phyloP scores from a whole-genome alignment of 306 rosid genomes.

The Potentilla sterilis region DNA sequence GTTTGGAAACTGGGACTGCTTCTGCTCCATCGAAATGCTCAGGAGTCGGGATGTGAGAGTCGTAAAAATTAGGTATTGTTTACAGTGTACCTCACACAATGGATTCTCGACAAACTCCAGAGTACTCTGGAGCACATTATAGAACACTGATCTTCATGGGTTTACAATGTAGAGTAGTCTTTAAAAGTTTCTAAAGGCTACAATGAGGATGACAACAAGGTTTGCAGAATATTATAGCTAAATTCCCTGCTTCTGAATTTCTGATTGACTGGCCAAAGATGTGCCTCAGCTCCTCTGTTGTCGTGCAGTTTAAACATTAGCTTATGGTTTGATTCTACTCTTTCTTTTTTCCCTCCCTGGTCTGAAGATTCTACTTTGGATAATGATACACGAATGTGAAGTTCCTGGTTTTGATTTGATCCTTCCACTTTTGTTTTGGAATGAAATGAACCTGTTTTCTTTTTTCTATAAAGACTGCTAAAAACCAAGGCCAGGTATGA shows the following conservation, averaged over 20 bases:
- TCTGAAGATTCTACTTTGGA: slow-evolving; percentile 8
- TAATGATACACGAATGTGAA: neutral
- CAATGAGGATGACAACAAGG: neutral
- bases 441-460: neutral
- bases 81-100: too few relatives aligned
- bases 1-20: neutral
- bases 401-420: neutral
- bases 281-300: slow-evolving; percentile 5
- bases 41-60: neutral
- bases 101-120: neutral
- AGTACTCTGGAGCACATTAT: neutral
- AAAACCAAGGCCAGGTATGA: neutral
- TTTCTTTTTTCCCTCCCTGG: neutral
- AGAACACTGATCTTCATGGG: neutral
- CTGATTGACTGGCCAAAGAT: slow-evolving; percentile 3
- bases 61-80: neutral
- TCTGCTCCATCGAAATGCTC: neutral
- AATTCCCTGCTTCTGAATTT: neutral
- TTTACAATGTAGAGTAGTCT: neutral
- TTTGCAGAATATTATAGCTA: neutral
- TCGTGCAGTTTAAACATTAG: slow-evolving; percentile 5
- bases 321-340: neutral
- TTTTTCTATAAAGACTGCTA: neutral
- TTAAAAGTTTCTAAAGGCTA: neutral
- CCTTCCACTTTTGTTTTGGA: neutral